Evolutionary conservation across 225 moss, liverwort and hornwort genomes (phyloP), one percentile per base, ranked within the genome.

Genomic region (Ulota crispa): DNA sequence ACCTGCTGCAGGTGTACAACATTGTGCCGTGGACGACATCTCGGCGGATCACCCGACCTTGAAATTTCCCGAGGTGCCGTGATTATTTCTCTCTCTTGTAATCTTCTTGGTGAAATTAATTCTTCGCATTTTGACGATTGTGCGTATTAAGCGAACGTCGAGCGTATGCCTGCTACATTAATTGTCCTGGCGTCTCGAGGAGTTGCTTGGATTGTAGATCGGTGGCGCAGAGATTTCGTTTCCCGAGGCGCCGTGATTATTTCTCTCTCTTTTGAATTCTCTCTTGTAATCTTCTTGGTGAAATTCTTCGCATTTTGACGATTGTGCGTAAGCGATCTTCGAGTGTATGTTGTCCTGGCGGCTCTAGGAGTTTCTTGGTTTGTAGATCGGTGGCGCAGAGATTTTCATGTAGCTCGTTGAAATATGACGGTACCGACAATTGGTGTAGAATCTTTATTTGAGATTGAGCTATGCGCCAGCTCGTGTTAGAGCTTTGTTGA

Each of bases 11-110:
- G 60, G 81, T 93, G 68, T 95, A 85, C 15, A 95, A 95, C 73
- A 93, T 95, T 54, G 83, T 95, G n/a, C 95, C 24, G 90, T 95
- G 37, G 93, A 95, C 54, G 78, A 90, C 63, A 72, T 80, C 34
- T 84, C 85, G 34, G 67, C 43, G 0, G 65, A 80, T 26, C 95
- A 95, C 81, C 85, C 92, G 18, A 83, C 92, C 56, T 81, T 93
- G 81, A 80, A 37, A 52, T 39, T 39, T 39, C 91, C 91, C 2
- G 95, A 95, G 93, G 95, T 94, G 10, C 41, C 21, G 43, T 71
- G 6, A 2, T 8, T 12, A 5, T 23, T 4, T 6, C 36, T 7
- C 34, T 31, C 55, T 72, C 11, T 31, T 55, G 11, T 7, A 7
- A 6, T 37, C 34, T 56, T 56, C 6, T 50, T 30, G 30, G 70